Base-by-base conservation (phyloP, 2,329 filamentous ascomycete genomes). In the Trichoderma arundinaceum region DNA sequence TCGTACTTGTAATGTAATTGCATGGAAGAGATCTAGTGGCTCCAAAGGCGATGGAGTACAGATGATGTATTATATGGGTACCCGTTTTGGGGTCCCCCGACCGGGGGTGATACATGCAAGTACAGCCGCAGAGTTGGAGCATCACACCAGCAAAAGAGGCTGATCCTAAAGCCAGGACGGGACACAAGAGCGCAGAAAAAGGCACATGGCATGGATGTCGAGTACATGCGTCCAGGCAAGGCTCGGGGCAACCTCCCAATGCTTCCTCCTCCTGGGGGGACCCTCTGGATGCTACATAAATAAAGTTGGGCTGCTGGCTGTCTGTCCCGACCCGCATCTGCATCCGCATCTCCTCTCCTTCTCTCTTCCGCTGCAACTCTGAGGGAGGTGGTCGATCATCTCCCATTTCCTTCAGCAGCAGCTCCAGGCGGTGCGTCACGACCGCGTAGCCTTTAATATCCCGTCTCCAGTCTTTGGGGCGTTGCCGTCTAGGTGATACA, bases 141-240 rank as follows among this genome's bases (percentile, higher is more conserved):
- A 39, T 32, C 22, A 52, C 58, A 52, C 39, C 44, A n/a, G 3
- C 15, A 46, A 39, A 60, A 53, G 49, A 54, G 49, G 60, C 60
- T 54, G 60, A 63, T 53, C 28, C 48, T 22, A 38, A 32, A 61
- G 49, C 44, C 35, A 41, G 56, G 56, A 58, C n/a, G 43, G 10
- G 32, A 19, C 39, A 57, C 44, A 49, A 41, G 28, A 43, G 28
- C 32, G 9, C 17, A 32, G 32, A 39, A 41, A 46, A 22, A 53
- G 43, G 60, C 60, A 54, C 60, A 63, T 54, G 60, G 60, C 49
- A 54, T 63, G 60, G 60, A 54, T 62, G 48, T 35, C 10, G 9
- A 33, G 38, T 44, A 9, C 12, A 13, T 51, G 12, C 48, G 32
- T 51, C 22, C 28, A 33, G 52, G 13, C 57, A n/a, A 60, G 39